Evolutionary conservation across 192 early-diverging fungal species (phyloP), one percentile per base, ranked within the genome.

Genomic region (Coemansia interrupta): DNA sequence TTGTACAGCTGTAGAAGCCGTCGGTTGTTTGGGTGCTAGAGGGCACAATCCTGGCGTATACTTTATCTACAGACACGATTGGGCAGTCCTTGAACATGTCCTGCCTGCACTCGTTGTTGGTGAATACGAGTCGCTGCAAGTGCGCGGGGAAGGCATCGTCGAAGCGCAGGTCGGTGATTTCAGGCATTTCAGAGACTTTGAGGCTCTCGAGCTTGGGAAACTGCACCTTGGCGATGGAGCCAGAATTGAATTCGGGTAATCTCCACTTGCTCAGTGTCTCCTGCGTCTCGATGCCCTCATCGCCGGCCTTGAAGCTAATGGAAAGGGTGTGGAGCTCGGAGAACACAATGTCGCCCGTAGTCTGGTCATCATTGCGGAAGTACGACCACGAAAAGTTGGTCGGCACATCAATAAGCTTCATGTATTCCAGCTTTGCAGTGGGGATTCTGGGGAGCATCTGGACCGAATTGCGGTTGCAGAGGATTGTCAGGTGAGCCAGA

Each of bases 141-240:
- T 50, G 48, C n/a, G 23, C 29, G 48, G 48, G 28, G 18, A 50
- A 50, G 13, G 18, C 24, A 17, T 50, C 48, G 48, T 17, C 28
- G 14, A 50, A 50, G 48, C 48, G 13, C 18, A 50, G 13, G n/a
- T 50, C 48, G 3, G 48, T 28, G 4, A 50, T 12, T 28, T 50
- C 48, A 26, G 48, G 48, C 18, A 15, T 50, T 24, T 19, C 22
- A 2, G 5, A 28, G 24, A 50, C 24, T 4, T 50, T 23, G n/a
- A 50, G 48, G 26, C 9, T 15, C 28, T 50, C 28, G 1, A 50
- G 48, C 24, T 29, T 50, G 11, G 48, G 48, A 12, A 50, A 50
- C n/a, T 15, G 28, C 48, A 50, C 48, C n/a, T 28, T 50, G 10
- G 32, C 32, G 9, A 36, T 7, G 1, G 32, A 10, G 9, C 32